Base-by-base conservation (phyloP, 2,329 filamentous ascomycete genomes). In the Nemania sp. region DNA sequence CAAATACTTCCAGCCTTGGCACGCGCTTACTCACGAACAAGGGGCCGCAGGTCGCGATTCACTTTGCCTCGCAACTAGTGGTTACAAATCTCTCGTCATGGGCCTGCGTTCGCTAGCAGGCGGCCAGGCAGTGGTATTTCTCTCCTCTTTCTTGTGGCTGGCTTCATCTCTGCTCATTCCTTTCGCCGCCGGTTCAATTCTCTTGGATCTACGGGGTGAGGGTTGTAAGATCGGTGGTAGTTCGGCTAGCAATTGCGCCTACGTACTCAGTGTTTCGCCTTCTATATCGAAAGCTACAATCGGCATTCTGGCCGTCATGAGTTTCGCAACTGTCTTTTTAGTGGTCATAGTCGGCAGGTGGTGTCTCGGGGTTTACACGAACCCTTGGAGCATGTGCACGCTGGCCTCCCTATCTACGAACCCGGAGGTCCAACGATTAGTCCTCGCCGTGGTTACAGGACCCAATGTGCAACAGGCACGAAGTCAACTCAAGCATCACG, bases 301-400 rank as follows among this genome's bases (percentile, higher is more conserved):
- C 2, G 66, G 26, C 1, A 34, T 73, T 7, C 53, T 72, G 1
- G 64, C 28, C 0, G 22, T 66, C 26, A 71, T 73, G 67, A 57
- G 54, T 2, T 19, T 70, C 5, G 8, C 41, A 1, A 54, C 45
- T 19, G 49, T 64, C 0, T 20, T 69, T 3, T 5, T 67, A 2
- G 41, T 70, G 4, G 14, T 68, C 4, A 52, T 66, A 8, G 51
- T 72, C 0, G 41, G 45, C 6, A 55, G 59, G 14, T 72, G 70
- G 70, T 52, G 49, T 12, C 66, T 68, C 0, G 70, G 70, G 2
- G 67, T 73, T 2, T 48, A 59, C 4, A 61, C 68, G 0, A 72
- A 73, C 36, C 71, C 70, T 1, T 72, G 70, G 70, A 71, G 67
- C 37, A 70, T 72, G 15, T 67, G 65, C 15, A 66, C 69, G 5